Conservation (phyloP, 352 stramenopile genomes). For the Globisporangium apiculatum region DNA sequence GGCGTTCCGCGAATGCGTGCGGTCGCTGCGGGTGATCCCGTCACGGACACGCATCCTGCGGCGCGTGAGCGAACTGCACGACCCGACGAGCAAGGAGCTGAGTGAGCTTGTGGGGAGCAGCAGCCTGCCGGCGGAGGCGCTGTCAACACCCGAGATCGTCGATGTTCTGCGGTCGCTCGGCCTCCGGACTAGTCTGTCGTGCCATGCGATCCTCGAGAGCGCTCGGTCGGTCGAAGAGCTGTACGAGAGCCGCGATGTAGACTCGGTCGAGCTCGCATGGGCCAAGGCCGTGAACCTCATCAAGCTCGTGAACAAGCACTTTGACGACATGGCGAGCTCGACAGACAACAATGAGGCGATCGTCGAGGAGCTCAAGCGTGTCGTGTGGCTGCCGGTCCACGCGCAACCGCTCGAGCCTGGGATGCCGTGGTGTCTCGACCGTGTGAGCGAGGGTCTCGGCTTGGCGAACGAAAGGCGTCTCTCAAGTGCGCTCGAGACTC, state of each 20-base stretch:
- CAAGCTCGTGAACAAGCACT: constrained; percentile 68
- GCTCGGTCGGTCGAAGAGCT: constrained; percentile 52
- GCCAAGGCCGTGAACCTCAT: constrained; percentile 49
- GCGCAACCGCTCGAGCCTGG: constrained; percentile 19
- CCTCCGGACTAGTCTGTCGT: constrained; percentile 52
- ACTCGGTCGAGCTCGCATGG: constrained; percentile 18
- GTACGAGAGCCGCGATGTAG: constrained; percentile 17
- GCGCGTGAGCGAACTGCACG: constrained; percentile 47
- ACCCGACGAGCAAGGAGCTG: constrained; percentile 60
- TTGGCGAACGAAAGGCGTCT: constrained; percentile 11
- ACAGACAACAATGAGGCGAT: constrained; percentile 13
- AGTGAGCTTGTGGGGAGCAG: constrained; percentile 57
- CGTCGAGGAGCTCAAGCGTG: constrained; percentile 22
- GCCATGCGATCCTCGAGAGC: constrained; percentile 65
- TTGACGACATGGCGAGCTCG: constrained; percentile 45
- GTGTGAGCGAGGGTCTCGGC: no score
- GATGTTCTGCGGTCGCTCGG: constrained; percentile 48
- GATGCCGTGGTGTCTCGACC: constrained; percentile 51
- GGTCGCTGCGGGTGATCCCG: constrained; percentile 36
- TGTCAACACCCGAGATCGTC: constrained; percentile 40
- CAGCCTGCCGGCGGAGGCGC: constrained; percentile 43
- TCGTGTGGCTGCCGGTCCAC: constrained; percentile 38
- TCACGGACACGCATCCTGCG: constrained; percentile 49
- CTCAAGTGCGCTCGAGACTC: constrained; percentile 31
- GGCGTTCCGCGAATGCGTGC: constrained; percentile 40